Conservation (phyloP, 2,329 filamentous ascomycete genomes). For the Akanthomyces lecanii region DNA sequence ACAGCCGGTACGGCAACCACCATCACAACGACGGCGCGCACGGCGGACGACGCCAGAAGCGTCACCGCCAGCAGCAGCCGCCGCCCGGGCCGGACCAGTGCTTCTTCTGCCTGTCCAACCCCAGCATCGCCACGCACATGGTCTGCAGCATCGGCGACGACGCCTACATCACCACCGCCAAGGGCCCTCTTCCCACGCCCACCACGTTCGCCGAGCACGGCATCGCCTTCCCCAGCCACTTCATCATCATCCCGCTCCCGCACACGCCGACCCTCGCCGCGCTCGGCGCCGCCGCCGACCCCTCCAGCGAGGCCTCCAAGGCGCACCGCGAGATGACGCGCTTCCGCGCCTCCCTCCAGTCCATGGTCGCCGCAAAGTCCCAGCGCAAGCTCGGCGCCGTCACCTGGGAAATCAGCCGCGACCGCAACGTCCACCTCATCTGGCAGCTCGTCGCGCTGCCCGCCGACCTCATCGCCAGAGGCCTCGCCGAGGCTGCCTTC, state of each 20-base stretch:
- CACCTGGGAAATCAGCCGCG: constrained; percentile 87
- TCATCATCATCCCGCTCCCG: constrained; percentile 84
- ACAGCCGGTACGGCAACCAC: constrained; percentile 50
- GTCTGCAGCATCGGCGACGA: constrained; percentile 86
- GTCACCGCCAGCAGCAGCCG: constrained; percentile 46
- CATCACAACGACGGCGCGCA: constrained; percentile 37
- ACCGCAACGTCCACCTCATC: constrained; percentile 78
- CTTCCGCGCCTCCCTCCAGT: constrained; percentile 72
- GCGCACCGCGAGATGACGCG: constrained; percentile 78
- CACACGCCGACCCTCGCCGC: constrained; percentile 72
- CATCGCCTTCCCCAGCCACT: constrained; percentile 75
- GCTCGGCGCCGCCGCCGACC: constrained; percentile 48
- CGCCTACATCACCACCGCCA: constrained; percentile 84
- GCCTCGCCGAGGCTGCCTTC: constrained; percentile 83
- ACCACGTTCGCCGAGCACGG: constrained; percentile 61
- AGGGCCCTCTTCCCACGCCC: constrained; percentile 75
- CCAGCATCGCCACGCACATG: constrained; percentile 78
- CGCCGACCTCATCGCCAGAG: constrained; percentile 60
- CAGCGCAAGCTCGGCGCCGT: constrained; percentile 68
- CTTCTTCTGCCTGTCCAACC: constrained; percentile 93
- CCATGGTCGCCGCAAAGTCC: constrained; percentile 62
- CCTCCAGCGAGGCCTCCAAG: constrained; percentile 48
- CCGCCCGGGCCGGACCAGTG: constrained; percentile 73
- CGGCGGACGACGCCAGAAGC: constrained; percentile 40
- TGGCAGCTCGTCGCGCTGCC: constrained; percentile 89